A percentile compares a stretch with the other conserved stretches of the same genome.
Evolutionary conservation across 192 early-diverging fungal genomes (phyloP).

Genomic region (Linnemannia hyalina): DNA sequence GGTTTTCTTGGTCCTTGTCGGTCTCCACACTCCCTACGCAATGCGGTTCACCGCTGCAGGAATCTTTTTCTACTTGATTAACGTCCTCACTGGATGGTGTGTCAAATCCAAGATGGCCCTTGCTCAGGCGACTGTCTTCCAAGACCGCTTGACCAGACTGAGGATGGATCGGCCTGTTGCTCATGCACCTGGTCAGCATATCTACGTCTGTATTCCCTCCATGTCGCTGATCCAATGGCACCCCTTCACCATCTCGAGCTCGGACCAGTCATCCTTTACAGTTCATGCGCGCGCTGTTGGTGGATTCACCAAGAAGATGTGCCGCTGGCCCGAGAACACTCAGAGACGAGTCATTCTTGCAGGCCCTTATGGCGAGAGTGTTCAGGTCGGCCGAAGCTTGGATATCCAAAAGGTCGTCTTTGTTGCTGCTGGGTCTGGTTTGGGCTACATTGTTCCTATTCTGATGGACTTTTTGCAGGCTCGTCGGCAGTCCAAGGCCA

Average conservation of each 20-base stretch:
- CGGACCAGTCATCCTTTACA: slow-evolving; percentile 26
- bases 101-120: slow-evolving; percentile 57
- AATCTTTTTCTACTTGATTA: slow-evolving; percentile 59
- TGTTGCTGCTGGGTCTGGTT: slow-evolving; percentile 60
- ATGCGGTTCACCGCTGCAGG: slow-evolving; percentile 64
- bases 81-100: slow-evolving; percentile 59
- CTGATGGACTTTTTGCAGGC: slow-evolving; percentile 44
- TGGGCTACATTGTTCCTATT: slow-evolving; percentile 60
- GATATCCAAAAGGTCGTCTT: slow-evolving; percentile 40
- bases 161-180: slow-evolving; percentile 40
- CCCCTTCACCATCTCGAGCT: slow-evolving; percentile 65
- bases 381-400: slow-evolving; percentile 21
- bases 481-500: slow-evolving; percentile 7
- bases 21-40: slow-evolving; percentile 67
- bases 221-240: slow-evolving; percentile 68
- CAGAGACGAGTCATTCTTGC: slow-evolving; percentile 55
- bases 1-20: slow-evolving; percentile 61
- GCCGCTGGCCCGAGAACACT: slow-evolving; percentile 50
- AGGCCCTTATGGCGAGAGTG: slow-evolving; percentile 59
- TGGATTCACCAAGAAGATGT: slow-evolving; percentile 54
- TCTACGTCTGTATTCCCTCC: slow-evolving; percentile 62
- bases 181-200: slow-evolving; percentile 59
- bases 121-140: slow-evolving; percentile 49
- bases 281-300: slow-evolving; percentile 60
- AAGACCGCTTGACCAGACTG: slow-evolving; percentile 52